Evolutionary conservation across 2,329 filamentous ascomycete species (phyloP), one percentile per base, ranked within the genome.

Genomic region (Reticulascus tulasneorum): DNA sequence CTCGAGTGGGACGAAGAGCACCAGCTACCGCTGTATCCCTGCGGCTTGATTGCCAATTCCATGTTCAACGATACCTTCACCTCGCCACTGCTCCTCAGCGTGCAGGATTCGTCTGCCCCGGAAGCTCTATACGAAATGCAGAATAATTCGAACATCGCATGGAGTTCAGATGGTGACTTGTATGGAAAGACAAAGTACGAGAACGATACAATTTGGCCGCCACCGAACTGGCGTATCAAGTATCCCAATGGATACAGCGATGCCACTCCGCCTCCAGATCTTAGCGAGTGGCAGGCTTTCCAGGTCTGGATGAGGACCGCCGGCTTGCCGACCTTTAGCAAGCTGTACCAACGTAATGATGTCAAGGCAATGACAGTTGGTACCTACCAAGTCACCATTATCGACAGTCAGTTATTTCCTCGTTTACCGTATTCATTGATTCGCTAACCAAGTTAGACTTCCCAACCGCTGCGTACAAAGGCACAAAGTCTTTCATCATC

Each of bases 271-370:
- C 80, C 87, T 16, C 88, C 89, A 0, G 64, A 93, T 50, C 60
- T 97, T 13, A 73, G 82, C 45, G 65, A 79, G 1, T 82, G 88
- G 64, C 85, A 95, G 59, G 79, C 81, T 27, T 94, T 98, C 60
- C 90, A 96, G 64, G 90, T 97, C 16, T 98, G 93, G 93, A 98
- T 98, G 93, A 82, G 93, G 51, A 94, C 94, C 2, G 93, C 93
- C 17, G 93, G 91, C 39, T 67, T 97, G 51, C 93, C 93, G 1
- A 84, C 84, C 6, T 98, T 98, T 59, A 95, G 86, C 75, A 98
- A 98, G 67, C 71, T 98, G 29, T 87, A 88, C 29, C 77, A 84
- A 60, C 77, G 89, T 41, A 96, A 96, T 55, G 84, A 95, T 56
- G 70, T 69, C 1, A 66, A 73, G 3, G 58, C 66, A 1, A 84